Evolutionary conservation across 2,329 filamentous ascomycete species (phyloP).

Genomic region (Alternaria gaisen): DNA sequence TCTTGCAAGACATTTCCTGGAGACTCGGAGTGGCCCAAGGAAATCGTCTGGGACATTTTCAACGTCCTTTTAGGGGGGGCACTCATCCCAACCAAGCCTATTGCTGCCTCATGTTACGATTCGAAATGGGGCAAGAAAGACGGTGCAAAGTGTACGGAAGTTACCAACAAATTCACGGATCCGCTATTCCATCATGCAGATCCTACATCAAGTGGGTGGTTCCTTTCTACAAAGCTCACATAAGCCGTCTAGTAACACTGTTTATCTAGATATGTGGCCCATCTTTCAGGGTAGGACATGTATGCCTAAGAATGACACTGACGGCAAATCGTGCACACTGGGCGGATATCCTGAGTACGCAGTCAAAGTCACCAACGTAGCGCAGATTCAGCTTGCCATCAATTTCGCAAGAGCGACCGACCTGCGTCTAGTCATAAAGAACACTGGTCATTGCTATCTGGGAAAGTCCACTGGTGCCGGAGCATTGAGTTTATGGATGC

Average conservation of each 20-base stretch:
- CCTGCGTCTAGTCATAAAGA: conserved; percentile 42
- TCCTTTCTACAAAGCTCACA: background rate
- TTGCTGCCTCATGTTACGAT: conserved; percentile 30
- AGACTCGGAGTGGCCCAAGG: conserved; percentile 24
- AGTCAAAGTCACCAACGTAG: conserved; percentile 32
- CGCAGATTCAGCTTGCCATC: conserved; percentile 38
- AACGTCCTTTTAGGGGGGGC: conserved; percentile 22
- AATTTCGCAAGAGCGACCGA: conserved; percentile 41
- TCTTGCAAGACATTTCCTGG: conserved; percentile 30
- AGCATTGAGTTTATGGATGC: conserved; percentile 42
- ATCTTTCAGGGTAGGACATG: conserved; percentile 43
- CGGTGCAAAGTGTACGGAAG: conserved; percentile 13
- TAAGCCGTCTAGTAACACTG: background rate
- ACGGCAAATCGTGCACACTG: conserved; percentile 33
- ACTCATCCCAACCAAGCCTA: conserved; percentile 27
- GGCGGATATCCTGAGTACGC: conserved; percentile 42
- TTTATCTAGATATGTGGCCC: conserved; percentile 27
- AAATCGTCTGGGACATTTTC: conserved; percentile 23
- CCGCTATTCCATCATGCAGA: conserved; percentile 41
- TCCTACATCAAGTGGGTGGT: conserved; percentile 11
- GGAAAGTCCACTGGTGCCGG: conserved; percentile 38
- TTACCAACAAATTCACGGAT: conserved; percentile 20
- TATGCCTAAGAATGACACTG: conserved; percentile 30
- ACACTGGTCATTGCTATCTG: conserved; percentile 43
- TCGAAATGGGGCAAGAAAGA: conserved; percentile 21